Evolutionary conservation across 2,329 filamentous ascomycete genomes (phyloP).

Genomic region (Fusarium albosuccineum): DNA sequence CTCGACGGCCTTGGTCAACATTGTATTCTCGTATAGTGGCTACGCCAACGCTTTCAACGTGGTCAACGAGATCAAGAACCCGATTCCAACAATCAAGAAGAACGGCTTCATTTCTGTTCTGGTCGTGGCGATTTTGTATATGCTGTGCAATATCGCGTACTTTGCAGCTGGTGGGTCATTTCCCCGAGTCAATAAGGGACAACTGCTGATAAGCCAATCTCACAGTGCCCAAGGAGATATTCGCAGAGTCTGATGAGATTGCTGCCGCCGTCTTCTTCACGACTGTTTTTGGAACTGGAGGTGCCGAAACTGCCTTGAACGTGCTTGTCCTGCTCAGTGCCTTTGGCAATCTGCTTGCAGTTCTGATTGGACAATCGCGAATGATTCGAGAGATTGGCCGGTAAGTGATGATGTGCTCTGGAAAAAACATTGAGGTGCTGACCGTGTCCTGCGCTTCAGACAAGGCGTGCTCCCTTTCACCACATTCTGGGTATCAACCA

Average conservation of each 20-base stretch:
- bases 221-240: constrained; percentile 65
- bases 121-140: constrained; percentile 66
- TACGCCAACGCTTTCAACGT: constrained; percentile 73
- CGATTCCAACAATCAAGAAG: constrained; percentile 66
- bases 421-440: neutral
- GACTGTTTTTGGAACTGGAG: constrained; percentile 66
- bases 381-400: constrained; percentile 71
- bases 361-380: constrained; percentile 67
- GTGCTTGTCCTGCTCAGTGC: constrained; percentile 69
- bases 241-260: constrained; percentile 65
- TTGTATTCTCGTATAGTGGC: constrained; percentile 70
- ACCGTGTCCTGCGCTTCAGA: constrained; percentile 41
- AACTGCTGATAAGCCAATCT: neutral
- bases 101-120: constrained; percentile 64
- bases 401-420: constrained; percentile 33
- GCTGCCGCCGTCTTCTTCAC: constrained; percentile 71
- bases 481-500: constrained; percentile 72
- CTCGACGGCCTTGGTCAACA: constrained; percentile 66
- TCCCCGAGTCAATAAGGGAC: accelerated
- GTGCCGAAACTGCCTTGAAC: constrained; percentile 66
- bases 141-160: constrained; percentile 72
- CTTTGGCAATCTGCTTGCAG: constrained; percentile 70
- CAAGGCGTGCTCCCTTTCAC: constrained; percentile 73
- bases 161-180: constrained; percentile 61
- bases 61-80: constrained; percentile 72